Percentiles rank a stretch among this genome's conserved stretches.
These are phyloP conservation scores for Gaertneriomyces semiglobifer DNA, from an alignment of 192 early-diverging fungal species.

Conservation along the genomic window DNA sequence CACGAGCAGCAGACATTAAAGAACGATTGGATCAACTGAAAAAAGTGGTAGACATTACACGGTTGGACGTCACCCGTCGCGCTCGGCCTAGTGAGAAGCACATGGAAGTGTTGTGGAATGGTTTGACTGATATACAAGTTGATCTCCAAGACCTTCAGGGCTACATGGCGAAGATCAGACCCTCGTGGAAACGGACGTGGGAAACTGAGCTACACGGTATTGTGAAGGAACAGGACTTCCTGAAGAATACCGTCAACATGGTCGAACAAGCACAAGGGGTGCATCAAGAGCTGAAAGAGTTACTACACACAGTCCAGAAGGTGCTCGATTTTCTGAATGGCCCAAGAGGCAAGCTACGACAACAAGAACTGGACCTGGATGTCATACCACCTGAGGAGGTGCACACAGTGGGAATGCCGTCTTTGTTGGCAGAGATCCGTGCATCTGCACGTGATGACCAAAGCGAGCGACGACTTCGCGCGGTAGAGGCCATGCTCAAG, in stretches of 20 bases:
- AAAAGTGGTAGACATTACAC: slow-evolving; percentile 7
- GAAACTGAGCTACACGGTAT: slow-evolving; percentile 14
- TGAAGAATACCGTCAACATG: not conserved
- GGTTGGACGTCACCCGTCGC: slow-evolving; percentile 6
- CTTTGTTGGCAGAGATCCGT: slow-evolving; percentile 2
- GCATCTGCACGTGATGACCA: not conserved
- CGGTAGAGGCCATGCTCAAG: not conserved
- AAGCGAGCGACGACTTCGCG: not conserved
- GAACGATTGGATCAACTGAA: slow-evolving; percentile 5
- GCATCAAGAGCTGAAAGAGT: not conserved
- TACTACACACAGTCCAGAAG: slow-evolving; percentile 1
- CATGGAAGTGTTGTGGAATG: not conserved
- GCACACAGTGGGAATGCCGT: slow-evolving; percentile 2
- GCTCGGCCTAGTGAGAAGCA: not conserved
- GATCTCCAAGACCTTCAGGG: not conserved
- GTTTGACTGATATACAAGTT: not conserved
- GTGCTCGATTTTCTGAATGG: slow-evolving; percentile 2
- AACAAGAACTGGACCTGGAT: not conserved
- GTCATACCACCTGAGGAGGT: slow-evolving; percentile 9
- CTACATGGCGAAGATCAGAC: not conserved
- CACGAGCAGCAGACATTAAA: not conserved
- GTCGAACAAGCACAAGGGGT: not conserved
- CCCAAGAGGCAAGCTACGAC: not conserved
- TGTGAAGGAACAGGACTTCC: slow-evolving; percentile 10
- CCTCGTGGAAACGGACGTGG: slow-evolving; percentile 22